These are phyloP conservation scores for Gorgonomyces haynaldii DNA, from an alignment of 192 early-diverging fungal species.

Conservation along the genomic window DNA sequence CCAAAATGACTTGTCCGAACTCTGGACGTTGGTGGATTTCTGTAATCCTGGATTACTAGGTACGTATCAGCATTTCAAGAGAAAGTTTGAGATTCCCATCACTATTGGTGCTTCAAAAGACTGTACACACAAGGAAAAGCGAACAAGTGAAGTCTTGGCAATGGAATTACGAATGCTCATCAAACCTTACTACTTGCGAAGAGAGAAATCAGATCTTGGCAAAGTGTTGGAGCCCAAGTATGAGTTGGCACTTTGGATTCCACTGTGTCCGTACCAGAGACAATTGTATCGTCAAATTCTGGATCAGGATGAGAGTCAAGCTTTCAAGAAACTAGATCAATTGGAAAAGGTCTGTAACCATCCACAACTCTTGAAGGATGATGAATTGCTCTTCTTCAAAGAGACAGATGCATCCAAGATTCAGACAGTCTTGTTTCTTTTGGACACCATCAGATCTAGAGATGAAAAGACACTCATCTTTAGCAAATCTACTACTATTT, in stretches of 20 bases:
- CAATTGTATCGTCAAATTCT: conserved; percentile 8
- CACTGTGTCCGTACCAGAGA: conserved; percentile 1
- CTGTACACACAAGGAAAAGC: conserved; percentile 12
- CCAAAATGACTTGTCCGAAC: conserved; percentile 43
- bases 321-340: conserved; percentile 7
- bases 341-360: conserved; percentile 99
- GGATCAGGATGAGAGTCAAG: conserved; percentile 1
- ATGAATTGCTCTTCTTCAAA: conserved; percentile 53
- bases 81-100: conserved; percentile 87
- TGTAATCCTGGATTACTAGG: conserved; percentile 47
- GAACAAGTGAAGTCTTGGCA: conserved; percentile 8
- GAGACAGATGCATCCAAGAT: conserved; percentile 68
- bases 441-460: conserved; percentile 24
- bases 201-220: conserved; percentile 51
- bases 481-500: conserved; percentile 39
- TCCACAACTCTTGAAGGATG: no score
- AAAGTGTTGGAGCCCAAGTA: not conserved
- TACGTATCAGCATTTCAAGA: conserved; percentile 69
- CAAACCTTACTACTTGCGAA: conserved; percentile 74
- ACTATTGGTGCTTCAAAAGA: conserved; percentile 47
- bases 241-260: conserved; percentile 37
- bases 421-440: conserved; percentile 37
- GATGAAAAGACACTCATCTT: conserved; percentile 38
- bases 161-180: conserved; percentile 53
- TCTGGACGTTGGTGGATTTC: conserved; percentile 46